Conservation (phyloP, 371 early-diverging fungal species). For the Rhizopus delemar region DNA sequence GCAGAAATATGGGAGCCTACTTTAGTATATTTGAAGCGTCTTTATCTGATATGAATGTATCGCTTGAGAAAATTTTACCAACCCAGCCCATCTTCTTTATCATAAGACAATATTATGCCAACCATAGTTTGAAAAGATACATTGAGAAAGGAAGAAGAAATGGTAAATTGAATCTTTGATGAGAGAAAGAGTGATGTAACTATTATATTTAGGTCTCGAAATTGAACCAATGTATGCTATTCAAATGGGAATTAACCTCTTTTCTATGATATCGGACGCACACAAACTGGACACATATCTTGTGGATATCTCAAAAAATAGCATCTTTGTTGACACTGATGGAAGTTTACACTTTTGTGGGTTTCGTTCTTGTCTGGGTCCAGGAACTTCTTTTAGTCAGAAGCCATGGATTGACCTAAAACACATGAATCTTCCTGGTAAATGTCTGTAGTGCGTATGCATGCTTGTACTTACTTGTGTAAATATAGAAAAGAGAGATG, state of each 20-base stretch:
- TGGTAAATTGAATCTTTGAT: constrained; percentile 6
- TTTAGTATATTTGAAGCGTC: constrained; percentile 6
- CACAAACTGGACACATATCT: constrained; percentile 11
- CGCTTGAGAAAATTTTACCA: background rate
- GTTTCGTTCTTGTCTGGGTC: constrained; percentile 9
- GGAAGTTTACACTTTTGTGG: constrained; percentile 10
- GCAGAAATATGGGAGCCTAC: constrained; percentile 14
- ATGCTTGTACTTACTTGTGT: background rate
- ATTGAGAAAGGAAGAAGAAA: background rate
- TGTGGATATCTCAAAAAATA: background rate
- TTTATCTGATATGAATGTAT: background rate
- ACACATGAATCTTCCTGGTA: constrained; percentile 2
- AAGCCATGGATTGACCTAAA: constrained; percentile 10
- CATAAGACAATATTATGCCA: constrained; percentile 1
- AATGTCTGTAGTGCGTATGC: background rate
- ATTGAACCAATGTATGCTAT: constrained; percentile 10
- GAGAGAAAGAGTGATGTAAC: background rate
- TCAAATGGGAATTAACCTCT: constrained; percentile 21
- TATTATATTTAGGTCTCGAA: background rate
- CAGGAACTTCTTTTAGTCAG: background rate
- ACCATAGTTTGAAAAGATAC: constrained; percentile 4
- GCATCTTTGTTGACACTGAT: constrained; percentile 9
- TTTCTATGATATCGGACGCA: constrained; percentile 23
- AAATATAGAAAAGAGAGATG: background rate
- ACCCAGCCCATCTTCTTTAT: background rate